phyloP scores from a whole-genome alignment of 139 green algal genomes.

The Chlamydomonas sp. region DNA sequence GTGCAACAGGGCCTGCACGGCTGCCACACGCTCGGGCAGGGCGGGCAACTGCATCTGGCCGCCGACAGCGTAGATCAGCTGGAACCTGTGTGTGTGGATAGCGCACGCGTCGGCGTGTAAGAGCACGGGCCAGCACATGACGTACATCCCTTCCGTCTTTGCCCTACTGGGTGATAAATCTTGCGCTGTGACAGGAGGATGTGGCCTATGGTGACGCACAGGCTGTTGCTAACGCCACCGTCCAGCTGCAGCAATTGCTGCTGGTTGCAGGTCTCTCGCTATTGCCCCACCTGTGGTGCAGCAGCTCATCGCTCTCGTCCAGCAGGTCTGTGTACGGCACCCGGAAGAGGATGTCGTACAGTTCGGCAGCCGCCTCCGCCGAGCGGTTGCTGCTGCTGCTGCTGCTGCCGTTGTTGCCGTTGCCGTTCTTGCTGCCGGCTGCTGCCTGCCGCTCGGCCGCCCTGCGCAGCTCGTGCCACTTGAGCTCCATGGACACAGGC shows the following conservation, averaged over 20 bases:
- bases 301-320: constrained; percentile 68
- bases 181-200: no score
- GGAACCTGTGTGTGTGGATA: constrained; percentile 8
- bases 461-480: constrained; percentile 50
- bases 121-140: no score
- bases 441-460: not conserved
- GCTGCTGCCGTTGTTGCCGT: no score
- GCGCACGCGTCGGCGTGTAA: no score
- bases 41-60: not conserved
- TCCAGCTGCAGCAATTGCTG: no score
- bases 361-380: no score
- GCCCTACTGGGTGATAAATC: no score
- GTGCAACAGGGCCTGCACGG: constrained; percentile 47
- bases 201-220: no score
- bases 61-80: constrained; percentile 43
- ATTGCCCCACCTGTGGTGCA: constrained; percentile 54
- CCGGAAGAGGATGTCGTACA: constrained; percentile 19
- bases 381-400: no score
- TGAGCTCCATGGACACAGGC: constrained; percentile 59
- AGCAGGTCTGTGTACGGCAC: constrained; percentile 61
- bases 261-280: not conserved
- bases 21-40: not conserved
- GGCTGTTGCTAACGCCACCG: no score
- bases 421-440: not conserved
- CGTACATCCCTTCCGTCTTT: no score